phyloP scores from a whole-genome alignment of 345 rosid species.

The Salix exigua region DNA sequence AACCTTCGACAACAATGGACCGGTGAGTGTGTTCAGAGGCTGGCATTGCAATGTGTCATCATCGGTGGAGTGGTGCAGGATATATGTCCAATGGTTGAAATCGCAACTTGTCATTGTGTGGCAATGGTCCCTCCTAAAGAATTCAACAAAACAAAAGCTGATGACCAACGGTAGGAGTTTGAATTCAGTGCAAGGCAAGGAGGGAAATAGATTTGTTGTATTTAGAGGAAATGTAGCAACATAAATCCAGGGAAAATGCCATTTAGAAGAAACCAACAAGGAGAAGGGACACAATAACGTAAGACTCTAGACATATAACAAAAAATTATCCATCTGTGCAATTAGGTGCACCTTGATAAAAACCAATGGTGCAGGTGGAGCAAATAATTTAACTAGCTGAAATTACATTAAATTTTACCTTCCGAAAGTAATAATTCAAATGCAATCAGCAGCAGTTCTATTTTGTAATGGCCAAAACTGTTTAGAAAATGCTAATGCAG shows the following conservation, averaged over 20 bases:
- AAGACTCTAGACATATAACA: neutral
- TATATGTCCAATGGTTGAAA: constrained; percentile 73
- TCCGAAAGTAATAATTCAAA: too few relatives aligned
- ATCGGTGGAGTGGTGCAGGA: constrained; percentile 76
- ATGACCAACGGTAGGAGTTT: neutral
- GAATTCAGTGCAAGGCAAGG: neutral
- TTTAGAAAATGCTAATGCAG: too few relatives aligned
- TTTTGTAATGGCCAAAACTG: too few relatives aligned
- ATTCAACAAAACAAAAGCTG: constrained; percentile 9
- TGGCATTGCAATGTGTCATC: constrained; percentile 20
- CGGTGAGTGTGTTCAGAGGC: neutral
- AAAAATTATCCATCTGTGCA: neutral
- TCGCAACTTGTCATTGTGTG: constrained; percentile 56
- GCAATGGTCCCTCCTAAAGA: constrained; percentile 67
- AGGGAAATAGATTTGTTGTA: neutral
- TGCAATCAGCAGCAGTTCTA: too few relatives aligned
- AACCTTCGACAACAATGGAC: neutral
- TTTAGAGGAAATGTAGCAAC: neutral
- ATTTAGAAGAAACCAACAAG: neutral
- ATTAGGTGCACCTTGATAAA: neutral
- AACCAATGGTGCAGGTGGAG: too few relatives aligned
- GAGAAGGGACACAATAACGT: neutral
- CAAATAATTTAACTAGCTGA: too few relatives aligned
- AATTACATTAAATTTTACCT: too few relatives aligned
- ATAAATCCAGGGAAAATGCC: neutral